phyloP scores from a whole-genome alignment of 306 rosid genomes.

The Gynostemma pentaphyllum region DNA sequence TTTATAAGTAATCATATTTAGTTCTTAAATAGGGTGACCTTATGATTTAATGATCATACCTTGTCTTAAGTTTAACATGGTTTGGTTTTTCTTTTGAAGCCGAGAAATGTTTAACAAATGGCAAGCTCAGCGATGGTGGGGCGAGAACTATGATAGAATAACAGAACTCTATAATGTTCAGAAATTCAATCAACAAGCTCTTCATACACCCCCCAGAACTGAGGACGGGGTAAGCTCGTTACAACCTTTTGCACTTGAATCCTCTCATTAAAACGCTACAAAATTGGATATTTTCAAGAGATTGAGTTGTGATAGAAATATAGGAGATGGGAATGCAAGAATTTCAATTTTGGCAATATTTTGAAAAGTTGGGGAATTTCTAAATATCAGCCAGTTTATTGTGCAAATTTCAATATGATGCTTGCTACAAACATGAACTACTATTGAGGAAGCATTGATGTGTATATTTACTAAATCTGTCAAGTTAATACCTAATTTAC shows the following conservation, averaged over 20 bases:
- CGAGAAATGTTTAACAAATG: slow-evolving; percentile 79
- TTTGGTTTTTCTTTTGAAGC: slow-evolving; percentile 40
- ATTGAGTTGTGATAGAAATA: not conserved
- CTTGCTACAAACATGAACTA: not conserved
- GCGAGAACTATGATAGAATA: slow-evolving; percentile 79
- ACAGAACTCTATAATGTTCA: slow-evolving; percentile 86
- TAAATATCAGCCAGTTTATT: not conserved
- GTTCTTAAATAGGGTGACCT: no score
- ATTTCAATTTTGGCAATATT: not conserved
- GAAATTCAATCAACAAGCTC: slow-evolving; percentile 64
- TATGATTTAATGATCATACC: no score
- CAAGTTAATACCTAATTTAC: not conserved
- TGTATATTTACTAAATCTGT: not conserved
- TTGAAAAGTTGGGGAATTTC: not conserved
- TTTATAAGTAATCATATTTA: not conserved
- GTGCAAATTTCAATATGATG: not conserved
- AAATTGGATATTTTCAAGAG: not conserved
- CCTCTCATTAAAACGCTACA: not conserved
- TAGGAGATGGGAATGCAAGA: not conserved
- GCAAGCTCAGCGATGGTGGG: slow-evolving; percentile 98
- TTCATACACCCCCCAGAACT: slow-evolving; percentile 55
- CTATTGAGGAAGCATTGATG: not conserved
- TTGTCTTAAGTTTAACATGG: slow-evolving; percentile 19
- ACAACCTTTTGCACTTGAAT: not conserved
- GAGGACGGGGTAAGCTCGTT: slow-evolving; percentile 67